These are phyloP conservation scores for Penicillium turbatum DNA, from an alignment of 495 filamentous ascomycete genomes.

Conservation along the genomic window DNA sequence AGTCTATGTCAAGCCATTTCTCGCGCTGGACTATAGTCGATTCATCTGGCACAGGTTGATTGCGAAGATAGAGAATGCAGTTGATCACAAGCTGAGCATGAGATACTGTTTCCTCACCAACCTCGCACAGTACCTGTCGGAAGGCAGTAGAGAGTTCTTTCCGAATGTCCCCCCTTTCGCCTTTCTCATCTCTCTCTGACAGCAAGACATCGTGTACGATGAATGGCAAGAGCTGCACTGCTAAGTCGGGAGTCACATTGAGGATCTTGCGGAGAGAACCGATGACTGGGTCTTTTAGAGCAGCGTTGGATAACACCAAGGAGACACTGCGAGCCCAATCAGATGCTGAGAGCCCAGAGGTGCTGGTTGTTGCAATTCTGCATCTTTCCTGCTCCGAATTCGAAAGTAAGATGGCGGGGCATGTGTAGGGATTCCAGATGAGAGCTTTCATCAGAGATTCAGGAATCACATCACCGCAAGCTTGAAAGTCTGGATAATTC, in stretches of 20 bases:
- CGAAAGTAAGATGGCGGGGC: conserved; percentile 26
- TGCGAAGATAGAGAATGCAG: conserved; percentile 81
- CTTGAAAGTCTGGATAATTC: conserved; percentile 41
- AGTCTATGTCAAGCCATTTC: conserved; percentile 82
- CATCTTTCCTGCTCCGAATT: conserved; percentile 14
- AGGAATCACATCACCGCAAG: conserved; percentile 44
- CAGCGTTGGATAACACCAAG: conserved; percentile 55
- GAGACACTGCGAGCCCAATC: conserved; percentile 65
- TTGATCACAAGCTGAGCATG: conserved; percentile 64
- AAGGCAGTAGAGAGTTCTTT: conserved; percentile 45
- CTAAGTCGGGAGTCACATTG: conserved; percentile 57
- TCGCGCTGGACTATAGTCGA: conserved; percentile 70
- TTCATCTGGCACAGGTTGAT: conserved; percentile 72
- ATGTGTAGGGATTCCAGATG: conserved; percentile 43
- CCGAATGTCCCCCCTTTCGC: conserved; percentile 22
- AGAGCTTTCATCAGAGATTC: conserved; percentile 39
- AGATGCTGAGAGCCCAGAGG: conserved; percentile 20
- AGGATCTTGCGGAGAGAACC: conserved; percentile 61
- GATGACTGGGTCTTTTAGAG: conserved; percentile 60
- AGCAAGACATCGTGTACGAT: conserved; percentile 74
- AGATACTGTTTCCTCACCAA: conserved; percentile 34
- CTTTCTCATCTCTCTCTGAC: conserved; percentile 37
- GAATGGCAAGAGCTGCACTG: conserved; percentile 68
- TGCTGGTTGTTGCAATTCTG: conserved; percentile 6
- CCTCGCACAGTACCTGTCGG: conserved; percentile 27